These are phyloP conservation scores for Suhomyces bokatorum DNA, from an alignment of 1,139 yeast species.

Conservation along the genomic window DNA sequence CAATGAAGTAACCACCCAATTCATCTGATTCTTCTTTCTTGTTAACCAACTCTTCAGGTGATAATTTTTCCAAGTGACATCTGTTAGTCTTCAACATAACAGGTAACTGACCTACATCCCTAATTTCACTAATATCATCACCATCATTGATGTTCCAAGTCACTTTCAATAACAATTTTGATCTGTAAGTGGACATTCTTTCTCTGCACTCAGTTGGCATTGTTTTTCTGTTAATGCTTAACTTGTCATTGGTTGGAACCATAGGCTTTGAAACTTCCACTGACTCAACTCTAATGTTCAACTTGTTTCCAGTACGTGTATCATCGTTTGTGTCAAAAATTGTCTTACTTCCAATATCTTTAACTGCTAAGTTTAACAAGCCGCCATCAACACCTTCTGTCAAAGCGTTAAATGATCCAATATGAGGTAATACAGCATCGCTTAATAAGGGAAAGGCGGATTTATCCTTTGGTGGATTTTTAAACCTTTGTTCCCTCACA, in stretches of 20 bases:
- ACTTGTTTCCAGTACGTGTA: constrained; percentile 76
- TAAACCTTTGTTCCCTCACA: constrained; percentile 82
- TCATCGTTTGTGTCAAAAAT: constrained; percentile 78
- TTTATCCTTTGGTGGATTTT: constrained; percentile 85
- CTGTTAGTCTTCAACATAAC: constrained; percentile 86
- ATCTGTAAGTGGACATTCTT: constrained; percentile 74
- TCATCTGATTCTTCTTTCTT: constrained; percentile 92
- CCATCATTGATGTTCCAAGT: constrained; percentile 86
- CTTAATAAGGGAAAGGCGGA: constrained; percentile 77
- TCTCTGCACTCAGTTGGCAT: constrained; percentile 91
- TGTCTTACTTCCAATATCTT: constrained; percentile 84
- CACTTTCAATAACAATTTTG: constrained; percentile 73
- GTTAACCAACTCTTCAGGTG: constrained; percentile 78
- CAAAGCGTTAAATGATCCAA: constrained; percentile 93
- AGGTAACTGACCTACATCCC: constrained; percentile 93
- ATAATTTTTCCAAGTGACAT: constrained; percentile 82
- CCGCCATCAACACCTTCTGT: constrained; percentile 89
- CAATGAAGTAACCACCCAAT: constrained; percentile 93
- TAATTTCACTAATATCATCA: constrained; percentile 74
- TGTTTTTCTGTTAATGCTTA: constrained; percentile 77
- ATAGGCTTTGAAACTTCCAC: constrained; percentile 87
- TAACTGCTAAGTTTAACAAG: constrained; percentile 76
- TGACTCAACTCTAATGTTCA: constrained; percentile 75
- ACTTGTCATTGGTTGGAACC: constrained; percentile 71
- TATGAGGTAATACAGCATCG: constrained; percentile 92